phyloP scores from a whole-genome alignment of 257 asterid genomes.

The Solanum bulbocastanum region DNA sequence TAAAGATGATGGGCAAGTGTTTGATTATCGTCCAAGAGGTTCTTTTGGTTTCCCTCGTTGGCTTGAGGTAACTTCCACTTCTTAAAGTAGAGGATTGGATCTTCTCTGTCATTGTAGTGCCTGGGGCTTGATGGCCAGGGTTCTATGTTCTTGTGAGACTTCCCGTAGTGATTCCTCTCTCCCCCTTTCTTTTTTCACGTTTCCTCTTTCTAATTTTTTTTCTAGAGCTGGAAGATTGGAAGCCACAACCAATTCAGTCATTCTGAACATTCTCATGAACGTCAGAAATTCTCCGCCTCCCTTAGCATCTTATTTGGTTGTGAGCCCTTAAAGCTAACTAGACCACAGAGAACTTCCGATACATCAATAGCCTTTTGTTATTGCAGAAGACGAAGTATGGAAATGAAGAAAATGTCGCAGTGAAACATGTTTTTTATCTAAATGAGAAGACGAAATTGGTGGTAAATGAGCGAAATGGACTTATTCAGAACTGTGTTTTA shows the following conservation, averaged over 20 bases:
- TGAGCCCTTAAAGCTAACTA: not conserved
- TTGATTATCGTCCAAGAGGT: slow-evolving; percentile 66
- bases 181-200: not conserved
- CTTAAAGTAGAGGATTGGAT: not conserved
- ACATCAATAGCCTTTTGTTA: not conserved
- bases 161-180: not conserved
- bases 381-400: not conserved
- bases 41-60: slow-evolving; percentile 91
- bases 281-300: not conserved
- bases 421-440: too few relatives aligned
- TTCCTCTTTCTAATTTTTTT: not conserved
- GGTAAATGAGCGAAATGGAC: not conserved
- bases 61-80: slow-evolving; percentile 64
- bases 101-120: not conserved
- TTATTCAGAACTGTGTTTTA: not conserved
- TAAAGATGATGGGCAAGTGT: slow-evolving; percentile 59
- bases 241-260: not conserved
- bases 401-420: not conserved
- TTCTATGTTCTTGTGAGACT: not conserved
- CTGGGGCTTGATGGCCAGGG: not conserved
- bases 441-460: not conserved
- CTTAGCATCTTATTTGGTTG: not conserved
- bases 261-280: not conserved
- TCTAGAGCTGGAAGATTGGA: not conserved
- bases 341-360: not conserved